Conservation (phyloP, 2,329 filamentous ascomycete species). For the Pseudogymnoascus sp. region DNA sequence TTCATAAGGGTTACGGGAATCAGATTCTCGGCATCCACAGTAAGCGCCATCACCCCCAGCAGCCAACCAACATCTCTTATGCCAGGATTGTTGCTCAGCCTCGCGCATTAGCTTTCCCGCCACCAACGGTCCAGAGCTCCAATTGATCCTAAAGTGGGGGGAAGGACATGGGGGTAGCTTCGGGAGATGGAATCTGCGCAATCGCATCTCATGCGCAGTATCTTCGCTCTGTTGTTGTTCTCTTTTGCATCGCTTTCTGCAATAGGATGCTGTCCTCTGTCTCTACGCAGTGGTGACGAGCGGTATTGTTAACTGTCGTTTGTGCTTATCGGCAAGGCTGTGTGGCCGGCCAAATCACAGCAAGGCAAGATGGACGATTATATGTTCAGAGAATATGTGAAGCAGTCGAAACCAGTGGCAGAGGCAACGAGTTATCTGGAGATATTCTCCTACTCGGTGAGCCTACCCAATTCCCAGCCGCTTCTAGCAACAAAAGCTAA, state of each 20-base stretch:
- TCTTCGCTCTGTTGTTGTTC: neutral
- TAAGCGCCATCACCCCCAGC: neutral
- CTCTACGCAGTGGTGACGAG: neutral
- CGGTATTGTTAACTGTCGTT: neutral
- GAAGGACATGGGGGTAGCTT: neutral
- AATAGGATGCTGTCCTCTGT: neutral
- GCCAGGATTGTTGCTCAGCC: neutral
- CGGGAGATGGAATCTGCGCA: neutral
- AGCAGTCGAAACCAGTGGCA: slow-evolving; percentile 20
- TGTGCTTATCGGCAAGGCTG: neutral
- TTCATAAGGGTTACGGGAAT: slow-evolving; percentile 5
- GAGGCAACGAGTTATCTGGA: slow-evolving; percentile 28
- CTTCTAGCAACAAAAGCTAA: neutral
- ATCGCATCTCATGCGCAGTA: neutral
- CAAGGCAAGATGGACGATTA: slow-evolving; percentile 28
- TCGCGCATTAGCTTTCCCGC: slow-evolving; percentile 3
- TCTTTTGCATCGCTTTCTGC: neutral
- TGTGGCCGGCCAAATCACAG: neutral
- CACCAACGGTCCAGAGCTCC: neutral
- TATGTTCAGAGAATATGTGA: slow-evolving; percentile 28
- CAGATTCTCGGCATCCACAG: slow-evolving; percentile 5
- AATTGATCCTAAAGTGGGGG: neutral
- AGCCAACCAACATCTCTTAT: neutral
- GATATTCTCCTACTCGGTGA: slow-evolving; percentile 28
- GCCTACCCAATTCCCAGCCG: slow-evolving; percentile 9